These are phyloP conservation scores for Pseudonitzschia delicatissima DNA, from an alignment of 108 stramenopile species.

Conservation along the genomic window DNA sequence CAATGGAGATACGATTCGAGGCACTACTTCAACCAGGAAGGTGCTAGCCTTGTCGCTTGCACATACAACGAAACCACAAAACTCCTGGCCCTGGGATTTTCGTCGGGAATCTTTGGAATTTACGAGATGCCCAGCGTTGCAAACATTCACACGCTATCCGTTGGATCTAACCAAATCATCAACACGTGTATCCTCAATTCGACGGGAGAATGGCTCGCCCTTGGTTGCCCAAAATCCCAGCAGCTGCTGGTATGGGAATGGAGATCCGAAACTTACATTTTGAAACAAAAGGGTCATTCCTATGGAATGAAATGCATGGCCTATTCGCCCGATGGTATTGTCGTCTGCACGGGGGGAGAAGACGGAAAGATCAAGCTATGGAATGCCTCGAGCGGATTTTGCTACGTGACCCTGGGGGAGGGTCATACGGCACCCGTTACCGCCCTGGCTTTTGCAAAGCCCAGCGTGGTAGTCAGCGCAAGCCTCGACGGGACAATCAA, in stretches of 20 bases:
- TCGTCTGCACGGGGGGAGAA: constrained; percentile 95
- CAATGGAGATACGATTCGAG: constrained; percentile 63
- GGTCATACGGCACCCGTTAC: constrained; percentile 92
- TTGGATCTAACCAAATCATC: constrained; percentile 71
- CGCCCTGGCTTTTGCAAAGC: constrained; percentile 84
- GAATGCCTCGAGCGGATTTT: constrained; percentile 95
- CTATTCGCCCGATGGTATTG: constrained; percentile 92
- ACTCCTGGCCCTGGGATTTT: constrained; percentile 89
- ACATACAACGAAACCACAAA: constrained; percentile 45
- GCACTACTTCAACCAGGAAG: constrained; percentile 84
- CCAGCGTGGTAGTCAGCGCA: constrained; percentile 88
- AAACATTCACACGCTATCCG: constrained; percentile 85
- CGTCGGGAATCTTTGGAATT: constrained; percentile 92
- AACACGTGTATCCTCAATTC: constrained; percentile 76
- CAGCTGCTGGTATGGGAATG: constrained; percentile 99
- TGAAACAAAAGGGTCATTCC: constrained; percentile 99
- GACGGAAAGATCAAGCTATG: constrained; percentile 98
- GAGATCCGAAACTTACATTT: constrained; percentile 96
- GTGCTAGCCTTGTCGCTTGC: constrained; percentile 55
- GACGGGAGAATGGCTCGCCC: constrained; percentile 96
- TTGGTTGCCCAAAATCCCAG: constrained; percentile 89
- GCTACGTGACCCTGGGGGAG: constrained; percentile 87
- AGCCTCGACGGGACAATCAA: constrained; percentile 96
- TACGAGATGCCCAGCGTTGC: constrained; percentile 90
- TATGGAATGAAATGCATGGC: constrained; percentile 93